Conservation (phyloP, 257 asterid species). For the Scutellaria baicalensis region DNA sequence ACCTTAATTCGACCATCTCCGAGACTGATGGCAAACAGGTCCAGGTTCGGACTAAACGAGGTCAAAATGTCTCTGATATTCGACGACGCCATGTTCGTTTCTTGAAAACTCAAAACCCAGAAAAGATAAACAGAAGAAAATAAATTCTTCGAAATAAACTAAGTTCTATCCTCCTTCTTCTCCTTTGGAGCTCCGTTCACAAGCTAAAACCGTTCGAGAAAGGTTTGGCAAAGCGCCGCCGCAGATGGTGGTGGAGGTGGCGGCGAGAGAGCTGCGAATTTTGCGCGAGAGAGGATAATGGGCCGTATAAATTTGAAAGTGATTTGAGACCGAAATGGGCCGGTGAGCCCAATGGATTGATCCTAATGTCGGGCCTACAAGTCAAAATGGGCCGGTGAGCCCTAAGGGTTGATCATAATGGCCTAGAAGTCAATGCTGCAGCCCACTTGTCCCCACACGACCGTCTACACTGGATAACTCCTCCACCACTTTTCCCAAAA, state of each 20-base stretch:
- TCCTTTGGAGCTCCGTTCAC: not conserved
- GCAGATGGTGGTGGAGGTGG: conserved; percentile 17
- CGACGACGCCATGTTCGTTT: conserved; percentile 41
- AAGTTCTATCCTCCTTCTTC: not conserved
- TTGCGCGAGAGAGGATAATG: not conserved
- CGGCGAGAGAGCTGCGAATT: conserved; percentile 20
- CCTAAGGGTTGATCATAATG: not conserved
- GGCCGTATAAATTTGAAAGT: not conserved
- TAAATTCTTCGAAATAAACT: not conserved
- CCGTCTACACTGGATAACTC: conserved; percentile 28
- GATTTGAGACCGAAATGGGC: not conserved
- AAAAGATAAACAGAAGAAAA: not conserved
- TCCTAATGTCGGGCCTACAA: not conserved
- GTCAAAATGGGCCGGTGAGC: not conserved
- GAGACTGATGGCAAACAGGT: conserved; percentile 55
- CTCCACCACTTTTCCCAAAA: conserved; percentile 22
- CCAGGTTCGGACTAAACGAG: conserved; percentile 66
- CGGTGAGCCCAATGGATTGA: no score
- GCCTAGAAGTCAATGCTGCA: conserved; percentile 1
- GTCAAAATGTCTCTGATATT: conserved; percentile 61
- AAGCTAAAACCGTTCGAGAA: not conserved
- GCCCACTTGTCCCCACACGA: conserved; percentile 17
- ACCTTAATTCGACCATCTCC: conserved; percentile 95
- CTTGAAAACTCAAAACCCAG: conserved; percentile 4
- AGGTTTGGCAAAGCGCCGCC: conserved; percentile 18